phyloP scores from a whole-genome alignment of 345 rosid species.

The Eucalyptus leucophloia region DNA sequence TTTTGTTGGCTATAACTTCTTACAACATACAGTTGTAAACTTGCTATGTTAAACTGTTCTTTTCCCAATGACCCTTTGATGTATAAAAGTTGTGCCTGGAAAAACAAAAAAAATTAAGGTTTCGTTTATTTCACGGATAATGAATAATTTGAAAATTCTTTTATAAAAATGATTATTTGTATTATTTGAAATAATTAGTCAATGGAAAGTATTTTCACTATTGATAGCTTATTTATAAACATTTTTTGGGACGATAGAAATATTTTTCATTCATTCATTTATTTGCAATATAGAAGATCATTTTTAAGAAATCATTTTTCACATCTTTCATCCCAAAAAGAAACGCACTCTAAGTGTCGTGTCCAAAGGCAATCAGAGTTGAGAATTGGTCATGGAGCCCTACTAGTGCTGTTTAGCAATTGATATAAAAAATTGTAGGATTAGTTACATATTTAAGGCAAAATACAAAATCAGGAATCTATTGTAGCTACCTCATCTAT shows the following conservation, averaged over 20 bases:
- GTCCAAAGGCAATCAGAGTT: not conserved
- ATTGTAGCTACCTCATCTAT: not conserved
- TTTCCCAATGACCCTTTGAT: not conserved
- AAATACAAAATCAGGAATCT: not conserved
- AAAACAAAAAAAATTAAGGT: not conserved
- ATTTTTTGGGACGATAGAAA: accelerated
- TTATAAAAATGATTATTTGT: not conserved
- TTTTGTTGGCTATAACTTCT: not conserved
- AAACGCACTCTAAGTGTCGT: accelerated
- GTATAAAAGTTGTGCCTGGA: not conserved
- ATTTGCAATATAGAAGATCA: accelerated
- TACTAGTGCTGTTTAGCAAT: not conserved
- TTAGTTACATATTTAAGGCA: not conserved
- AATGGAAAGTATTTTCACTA: not conserved
- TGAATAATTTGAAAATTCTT: not conserved
- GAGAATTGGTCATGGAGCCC: not conserved
- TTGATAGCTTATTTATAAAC: not conserved
- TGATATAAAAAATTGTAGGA: not conserved
- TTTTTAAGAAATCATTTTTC: not conserved
- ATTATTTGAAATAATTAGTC: not conserved
- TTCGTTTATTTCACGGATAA: not conserved
- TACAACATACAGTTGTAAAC: not conserved
- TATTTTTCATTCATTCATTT: not conserved
- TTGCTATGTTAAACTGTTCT: not conserved
- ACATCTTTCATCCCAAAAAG: not conserved